A percentile compares a stretch with the other conserved stretches of the same genome.
phyloP scores from a whole-genome alignment of 2,329 filamentous ascomycete species.

The Akanthomyces lecanii region DNA sequence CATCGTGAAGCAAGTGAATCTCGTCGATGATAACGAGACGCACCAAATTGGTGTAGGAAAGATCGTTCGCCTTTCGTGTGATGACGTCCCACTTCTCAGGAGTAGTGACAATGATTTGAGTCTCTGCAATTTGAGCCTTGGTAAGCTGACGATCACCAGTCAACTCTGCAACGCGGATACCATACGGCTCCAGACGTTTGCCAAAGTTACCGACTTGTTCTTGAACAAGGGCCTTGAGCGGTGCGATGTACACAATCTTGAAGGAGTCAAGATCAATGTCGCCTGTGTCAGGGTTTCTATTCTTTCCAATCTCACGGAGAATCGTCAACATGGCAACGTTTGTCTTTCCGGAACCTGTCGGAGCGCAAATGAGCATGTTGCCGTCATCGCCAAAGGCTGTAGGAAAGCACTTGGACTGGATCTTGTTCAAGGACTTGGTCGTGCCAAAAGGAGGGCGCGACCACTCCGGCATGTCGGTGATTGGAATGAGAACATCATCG shows the following conservation, averaged over 20 bases:
- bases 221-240: conserved; percentile 90
- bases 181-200: conserved; percentile 82
- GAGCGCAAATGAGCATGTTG: conserved; percentile 96
- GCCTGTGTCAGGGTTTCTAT: conserved; percentile 83
- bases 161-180: conserved; percentile 89
- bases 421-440: conserved; percentile 84
- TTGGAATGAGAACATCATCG: conserved; percentile 74
- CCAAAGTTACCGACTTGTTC: conserved; percentile 98
- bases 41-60: conserved; percentile 96
- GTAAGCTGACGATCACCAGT: conserved; percentile 97
- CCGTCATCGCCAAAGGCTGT: conserved; percentile 90
- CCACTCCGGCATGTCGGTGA: conserved; percentile 90
- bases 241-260: conserved; percentile 98
- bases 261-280: conserved; percentile 94
- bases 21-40: conserved; percentile 95
- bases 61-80: conserved; percentile 92
- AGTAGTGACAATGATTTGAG: conserved; percentile 95
- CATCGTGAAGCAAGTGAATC: conserved; percentile 95
- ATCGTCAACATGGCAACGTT: conserved; percentile 98
- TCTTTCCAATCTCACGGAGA: conserved; percentile 92
- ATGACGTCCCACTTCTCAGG: conserved; percentile 99
- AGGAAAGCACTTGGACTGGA: conserved; percentile 90
- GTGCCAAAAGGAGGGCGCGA: conserved; percentile 79
- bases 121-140: conserved; percentile 97
- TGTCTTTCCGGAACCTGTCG: conserved; percentile 95